phyloP scores from a whole-genome alignment of 2,329 filamentous ascomycete species.

The Penicillium psychrosexuale region DNA sequence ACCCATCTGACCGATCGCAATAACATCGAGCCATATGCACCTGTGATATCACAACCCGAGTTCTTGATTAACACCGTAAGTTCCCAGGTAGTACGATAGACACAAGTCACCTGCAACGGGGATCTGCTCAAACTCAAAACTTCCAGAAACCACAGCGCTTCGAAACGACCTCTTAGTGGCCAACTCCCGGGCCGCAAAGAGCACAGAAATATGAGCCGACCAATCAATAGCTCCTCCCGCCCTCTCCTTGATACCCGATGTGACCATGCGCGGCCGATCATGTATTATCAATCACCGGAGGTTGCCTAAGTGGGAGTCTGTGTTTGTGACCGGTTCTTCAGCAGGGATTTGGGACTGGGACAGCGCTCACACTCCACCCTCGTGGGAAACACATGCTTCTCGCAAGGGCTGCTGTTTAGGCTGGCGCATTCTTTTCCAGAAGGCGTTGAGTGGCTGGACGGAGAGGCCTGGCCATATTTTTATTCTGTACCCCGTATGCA shows the following conservation, averaged over 20 bases:
- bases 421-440: background rate
- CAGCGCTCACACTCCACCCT: background rate
- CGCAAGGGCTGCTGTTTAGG: background rate
- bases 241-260: conserved; percentile 10
- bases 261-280: conserved; percentile 21
- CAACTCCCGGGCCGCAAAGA: background rate
- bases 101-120: conserved; percentile 14
- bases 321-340: background rate
- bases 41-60: conserved; percentile 3
- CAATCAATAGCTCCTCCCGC: conserved; percentile 10
- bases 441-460: conserved; percentile 2
- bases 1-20: conserved; percentile 3
- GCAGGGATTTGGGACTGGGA: background rate
- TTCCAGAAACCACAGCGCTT: conserved; percentile 11
- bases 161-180: conserved; percentile 11
- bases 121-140: conserved; percentile 16
- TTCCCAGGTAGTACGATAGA: background rate
- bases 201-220: conserved; percentile 1
- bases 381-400: conserved; percentile 6
- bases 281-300: conserved; percentile 1
- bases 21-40: conserved; percentile 2
- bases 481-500: background rate
- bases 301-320: background rate
- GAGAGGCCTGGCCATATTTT: background rate
- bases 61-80: background rate